Conservation (phyloP, 2,329 filamentous ascomycete genomes). For the Cercospora zeae-maydis region DNA sequence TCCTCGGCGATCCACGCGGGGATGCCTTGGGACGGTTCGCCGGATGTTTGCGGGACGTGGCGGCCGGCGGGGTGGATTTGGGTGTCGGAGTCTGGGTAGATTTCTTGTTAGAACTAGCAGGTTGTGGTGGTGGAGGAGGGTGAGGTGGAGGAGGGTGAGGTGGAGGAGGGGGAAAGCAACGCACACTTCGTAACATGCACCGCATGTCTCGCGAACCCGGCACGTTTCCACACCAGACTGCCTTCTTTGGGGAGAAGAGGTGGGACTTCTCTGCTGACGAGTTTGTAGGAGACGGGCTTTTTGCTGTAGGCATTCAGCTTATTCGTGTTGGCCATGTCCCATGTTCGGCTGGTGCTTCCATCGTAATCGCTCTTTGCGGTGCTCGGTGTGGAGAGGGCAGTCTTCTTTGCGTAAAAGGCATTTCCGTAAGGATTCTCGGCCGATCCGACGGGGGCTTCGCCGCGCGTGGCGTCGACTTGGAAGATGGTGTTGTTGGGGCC, state of each 20-base stretch:
- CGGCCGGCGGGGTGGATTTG: constrained; percentile 82
- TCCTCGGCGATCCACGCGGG: constrained; percentile 72
- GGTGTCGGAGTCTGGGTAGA: constrained; percentile 73
- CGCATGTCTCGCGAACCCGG: constrained; percentile 80
- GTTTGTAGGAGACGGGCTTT: constrained; percentile 82
- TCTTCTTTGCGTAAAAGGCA: constrained; percentile 82
- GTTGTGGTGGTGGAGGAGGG: no score
- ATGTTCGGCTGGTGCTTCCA: constrained; percentile 72
- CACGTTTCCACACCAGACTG: constrained; percentile 82
- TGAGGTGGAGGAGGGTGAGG: neutral
- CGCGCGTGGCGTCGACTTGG: constrained; percentile 70
- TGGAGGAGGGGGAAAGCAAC: constrained; percentile 31
- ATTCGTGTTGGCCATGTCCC: constrained; percentile 85
- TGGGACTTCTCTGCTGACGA: constrained; percentile 82
- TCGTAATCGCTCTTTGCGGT: constrained; percentile 76
- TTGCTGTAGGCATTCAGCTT: constrained; percentile 82
- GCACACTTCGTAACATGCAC: constrained; percentile 87
- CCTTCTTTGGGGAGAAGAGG: constrained; percentile 74
- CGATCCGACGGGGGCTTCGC: constrained; percentile 72
- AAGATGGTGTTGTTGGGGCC: constrained; percentile 81
- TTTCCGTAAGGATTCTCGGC: constrained; percentile 85
- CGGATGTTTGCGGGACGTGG: constrained; percentile 83
- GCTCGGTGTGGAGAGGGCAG: constrained; percentile 67
- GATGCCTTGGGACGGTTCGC: constrained; percentile 69
- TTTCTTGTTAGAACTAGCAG: constrained; percentile 1